Conservation (phyloP, 176 grass and related monocot genomes). For the Aegilops speltoides region DNA sequence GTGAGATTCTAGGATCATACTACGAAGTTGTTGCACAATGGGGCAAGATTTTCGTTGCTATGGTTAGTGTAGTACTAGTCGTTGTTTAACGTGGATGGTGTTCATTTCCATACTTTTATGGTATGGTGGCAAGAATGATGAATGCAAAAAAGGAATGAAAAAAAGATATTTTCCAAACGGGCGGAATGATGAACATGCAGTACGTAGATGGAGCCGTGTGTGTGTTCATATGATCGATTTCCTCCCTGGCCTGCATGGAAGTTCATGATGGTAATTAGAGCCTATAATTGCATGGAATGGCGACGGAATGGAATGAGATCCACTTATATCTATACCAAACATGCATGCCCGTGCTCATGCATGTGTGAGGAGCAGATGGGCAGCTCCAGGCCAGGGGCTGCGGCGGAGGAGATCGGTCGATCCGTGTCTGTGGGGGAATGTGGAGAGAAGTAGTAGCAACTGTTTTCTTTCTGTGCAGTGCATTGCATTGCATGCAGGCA, state of each 20-base stretch:
- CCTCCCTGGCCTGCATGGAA: constrained; percentile 36
- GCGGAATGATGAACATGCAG: neutral
- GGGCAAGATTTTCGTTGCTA: neutral
- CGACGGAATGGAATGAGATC: neutral
- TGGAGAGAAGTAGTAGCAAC: neutral
- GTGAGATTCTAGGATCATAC: neutral
- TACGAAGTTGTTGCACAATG: neutral
- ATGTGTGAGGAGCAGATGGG: neutral
- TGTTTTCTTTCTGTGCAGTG: constrained; percentile 2
- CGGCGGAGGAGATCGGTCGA: neutral
- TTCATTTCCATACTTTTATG: neutral
- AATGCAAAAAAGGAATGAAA: too few species aligned
- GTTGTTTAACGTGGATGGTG: neutral
- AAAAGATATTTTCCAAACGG: neutral
- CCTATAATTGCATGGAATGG: constrained; percentile 17
- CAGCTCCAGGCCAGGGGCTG: neutral
- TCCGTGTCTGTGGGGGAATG: neutral
- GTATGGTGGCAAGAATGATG: neutral
- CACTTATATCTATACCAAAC: neutral
- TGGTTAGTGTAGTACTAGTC: neutral
- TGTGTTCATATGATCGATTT: neutral
- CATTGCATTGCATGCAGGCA: neutral
- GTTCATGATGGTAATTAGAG: constrained; percentile 35
- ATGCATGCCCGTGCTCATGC: neutral
- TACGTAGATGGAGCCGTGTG: neutral